Conservation (phyloP, 257 asterid species). For the Lycium ferocissimum region DNA sequence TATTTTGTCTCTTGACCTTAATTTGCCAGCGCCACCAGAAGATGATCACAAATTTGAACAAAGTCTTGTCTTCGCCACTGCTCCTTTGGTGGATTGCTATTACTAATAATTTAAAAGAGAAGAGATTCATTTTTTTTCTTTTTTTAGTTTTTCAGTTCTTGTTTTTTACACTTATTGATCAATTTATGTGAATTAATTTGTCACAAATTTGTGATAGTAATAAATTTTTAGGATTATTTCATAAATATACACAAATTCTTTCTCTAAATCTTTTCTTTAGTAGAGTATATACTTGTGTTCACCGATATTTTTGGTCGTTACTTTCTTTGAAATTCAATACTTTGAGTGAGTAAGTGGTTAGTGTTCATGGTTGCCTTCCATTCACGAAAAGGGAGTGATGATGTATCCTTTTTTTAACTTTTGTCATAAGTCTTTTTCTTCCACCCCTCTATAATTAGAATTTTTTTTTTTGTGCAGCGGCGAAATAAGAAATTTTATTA, state of each 20-base stretch:
- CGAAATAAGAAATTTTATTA: background rate
- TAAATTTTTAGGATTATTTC: conserved; percentile 1
- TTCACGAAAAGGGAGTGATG: conserved; percentile 76
- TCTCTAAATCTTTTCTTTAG: background rate
- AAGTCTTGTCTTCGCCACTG: conserved; percentile 32
- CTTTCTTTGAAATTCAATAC: conserved; percentile 48
- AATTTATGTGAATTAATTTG: conserved; percentile 23
- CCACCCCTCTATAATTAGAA: background rate
- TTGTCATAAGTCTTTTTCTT: background rate
- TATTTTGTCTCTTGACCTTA: conserved; percentile 25
- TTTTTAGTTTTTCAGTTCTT: conserved; percentile 21
- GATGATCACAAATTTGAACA: conserved; percentile 35
- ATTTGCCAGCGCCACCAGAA: conserved; percentile 33
- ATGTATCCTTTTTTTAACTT: conserved; percentile 45
- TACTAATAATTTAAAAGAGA: background rate
- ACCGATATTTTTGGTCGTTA: conserved; percentile 32
- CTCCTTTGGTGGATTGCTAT: conserved; percentile 34
- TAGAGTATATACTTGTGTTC: background rate
- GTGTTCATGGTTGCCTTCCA: conserved; percentile 71
- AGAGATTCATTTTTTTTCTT: background rate
- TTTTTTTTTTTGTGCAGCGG: background rate
- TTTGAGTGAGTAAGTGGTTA: conserved; percentile 54
- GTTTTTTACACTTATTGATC: conserved; percentile 30
- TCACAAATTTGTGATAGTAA: conserved; percentile 24
- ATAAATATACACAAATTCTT: conserved; percentile 16